Conservation (phyloP, 2,329 filamentous ascomycete genomes). For the Colletotrichum ledebouriae region DNA sequence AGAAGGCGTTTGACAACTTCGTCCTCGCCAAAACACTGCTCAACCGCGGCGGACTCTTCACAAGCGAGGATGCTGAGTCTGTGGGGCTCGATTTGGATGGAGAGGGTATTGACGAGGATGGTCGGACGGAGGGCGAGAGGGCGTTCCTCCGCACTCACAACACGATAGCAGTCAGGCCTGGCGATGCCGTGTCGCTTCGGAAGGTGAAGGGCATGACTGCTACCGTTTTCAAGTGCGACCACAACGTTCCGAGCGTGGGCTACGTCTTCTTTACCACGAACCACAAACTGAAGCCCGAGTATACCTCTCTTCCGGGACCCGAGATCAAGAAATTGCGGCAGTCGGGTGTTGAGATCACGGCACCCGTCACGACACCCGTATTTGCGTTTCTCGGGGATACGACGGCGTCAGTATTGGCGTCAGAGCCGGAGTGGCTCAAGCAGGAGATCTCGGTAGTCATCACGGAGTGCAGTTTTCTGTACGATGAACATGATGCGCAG, state of each 20-base stretch:
- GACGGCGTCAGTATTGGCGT: slow-evolving; percentile 56
- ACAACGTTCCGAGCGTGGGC: slow-evolving; percentile 62
- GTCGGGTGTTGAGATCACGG: slow-evolving; percentile 56
- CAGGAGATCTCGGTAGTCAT: slow-evolving; percentile 60
- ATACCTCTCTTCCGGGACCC: slow-evolving; percentile 51
- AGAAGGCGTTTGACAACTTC: slow-evolving; percentile 55
- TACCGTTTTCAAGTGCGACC: slow-evolving; percentile 60
- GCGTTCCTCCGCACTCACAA: slow-evolving; percentile 55
- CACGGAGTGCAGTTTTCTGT: slow-evolving; percentile 64
- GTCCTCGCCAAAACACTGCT: slow-evolving; percentile 57
- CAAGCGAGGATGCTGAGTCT: slow-evolving; percentile 46
- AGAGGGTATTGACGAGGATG: slow-evolving; percentile 43
- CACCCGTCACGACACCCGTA: slow-evolving; percentile 54
- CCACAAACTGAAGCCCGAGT: slow-evolving; percentile 55
- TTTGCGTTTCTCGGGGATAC: slow-evolving; percentile 65
- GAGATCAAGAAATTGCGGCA: slow-evolving; percentile 56
- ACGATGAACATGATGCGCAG: slow-evolving; percentile 58
- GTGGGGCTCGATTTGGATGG: slow-evolving; percentile 40
- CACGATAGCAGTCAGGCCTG: slow-evolving; percentile 53
- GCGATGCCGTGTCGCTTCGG: slow-evolving; percentile 54
- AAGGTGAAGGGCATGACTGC: slow-evolving; percentile 55
- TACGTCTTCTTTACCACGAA: slow-evolving; percentile 60
- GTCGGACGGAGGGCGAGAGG: slow-evolving; percentile 40
- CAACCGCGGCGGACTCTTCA: slow-evolving; percentile 56
- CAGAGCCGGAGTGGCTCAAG: slow-evolving; percentile 56